Evolutionary conservation across 140 eudicot genomes (phyloP).

Genomic region (Bidens hawaiensis): DNA sequence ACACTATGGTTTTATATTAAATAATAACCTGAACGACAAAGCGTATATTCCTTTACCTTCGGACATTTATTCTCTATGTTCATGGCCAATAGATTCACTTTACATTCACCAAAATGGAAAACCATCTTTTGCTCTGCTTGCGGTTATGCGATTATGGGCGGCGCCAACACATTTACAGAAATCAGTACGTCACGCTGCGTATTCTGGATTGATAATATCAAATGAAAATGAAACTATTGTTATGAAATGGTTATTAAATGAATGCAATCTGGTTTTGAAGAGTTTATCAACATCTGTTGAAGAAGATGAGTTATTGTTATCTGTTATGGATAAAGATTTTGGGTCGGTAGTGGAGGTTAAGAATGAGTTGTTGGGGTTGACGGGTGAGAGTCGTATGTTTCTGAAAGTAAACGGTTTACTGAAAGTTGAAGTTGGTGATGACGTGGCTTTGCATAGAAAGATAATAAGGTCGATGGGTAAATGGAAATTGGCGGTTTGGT

Average conservation of each 20-base stretch:
- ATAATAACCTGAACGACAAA: conserved; percentile 74
- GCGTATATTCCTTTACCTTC: conserved; percentile 60
- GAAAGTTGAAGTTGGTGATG: conserved; percentile 14
- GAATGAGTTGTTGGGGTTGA: conserved; percentile 25
- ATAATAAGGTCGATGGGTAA: conserved; percentile 40
- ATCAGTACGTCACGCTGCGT: conserved; percentile 50
- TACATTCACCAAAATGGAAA: conserved; percentile 65
- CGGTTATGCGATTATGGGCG: conserved; percentile 79
- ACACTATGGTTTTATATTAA: conserved; percentile 80
- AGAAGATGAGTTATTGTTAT: conserved; percentile 51
- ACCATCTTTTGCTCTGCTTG: conserved; percentile 78
- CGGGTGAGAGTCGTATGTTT: conserved; percentile 39
- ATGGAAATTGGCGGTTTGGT: conserved; percentile 76
- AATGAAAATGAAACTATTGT: conserved; percentile 55
- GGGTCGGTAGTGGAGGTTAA: conserved; percentile 26
- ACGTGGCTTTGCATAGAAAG: conserved; percentile 15
- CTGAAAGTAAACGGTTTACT: conserved; percentile 28
- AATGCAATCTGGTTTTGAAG: conserved; percentile 38
- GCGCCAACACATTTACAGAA: conserved; percentile 57
- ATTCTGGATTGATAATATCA: conserved; percentile 64
- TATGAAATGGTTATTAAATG: conserved; percentile 56
- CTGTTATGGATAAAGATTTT: conserved; percentile 29
- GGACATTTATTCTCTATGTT: conserved; percentile 48
- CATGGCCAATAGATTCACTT: conserved; percentile 70
- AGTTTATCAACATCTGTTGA: conserved; percentile 43